Conservation (phyloP, 768 basidiomycete species). For the Candolleomyces eurysporus region DNA sequence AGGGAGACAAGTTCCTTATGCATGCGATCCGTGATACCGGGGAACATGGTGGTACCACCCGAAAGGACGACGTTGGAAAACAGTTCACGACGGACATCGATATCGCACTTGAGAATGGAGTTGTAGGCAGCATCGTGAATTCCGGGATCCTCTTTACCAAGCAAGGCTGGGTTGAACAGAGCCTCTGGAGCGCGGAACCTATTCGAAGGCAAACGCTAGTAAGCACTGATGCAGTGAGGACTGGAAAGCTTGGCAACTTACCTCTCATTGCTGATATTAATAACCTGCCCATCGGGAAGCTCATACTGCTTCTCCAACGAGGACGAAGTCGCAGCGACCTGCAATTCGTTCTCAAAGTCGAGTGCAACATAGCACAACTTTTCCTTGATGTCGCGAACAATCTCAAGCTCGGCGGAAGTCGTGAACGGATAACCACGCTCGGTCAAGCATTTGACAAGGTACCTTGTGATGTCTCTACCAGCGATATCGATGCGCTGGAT, state of each 20-base stretch:
- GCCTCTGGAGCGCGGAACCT: constrained; percentile 93
- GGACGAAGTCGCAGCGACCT: constrained; percentile 78
- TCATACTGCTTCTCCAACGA: constrained; percentile 86
- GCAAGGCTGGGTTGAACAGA: constrained; percentile 89
- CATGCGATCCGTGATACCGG: constrained; percentile 57
- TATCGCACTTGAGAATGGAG: constrained; percentile 54
- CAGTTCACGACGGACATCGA: constrained; percentile 54
- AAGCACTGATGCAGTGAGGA: constrained; percentile 27
- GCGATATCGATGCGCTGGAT: constrained; percentile 85
- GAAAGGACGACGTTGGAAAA: constrained; percentile 57
- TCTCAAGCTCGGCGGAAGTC: constrained; percentile 83
- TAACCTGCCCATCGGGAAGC: constrained; percentile 83
- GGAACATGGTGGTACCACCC: constrained; percentile 58
- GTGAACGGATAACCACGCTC: constrained; percentile 84
- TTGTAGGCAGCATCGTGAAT: constrained; percentile 88
- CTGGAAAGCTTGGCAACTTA: constrained; percentile 58
- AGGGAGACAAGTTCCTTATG: constrained; percentile 67
- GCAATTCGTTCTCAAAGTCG: constrained; percentile 86
- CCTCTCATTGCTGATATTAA: constrained; percentile 86
- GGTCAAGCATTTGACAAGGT: constrained; percentile 69
- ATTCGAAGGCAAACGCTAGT: neutral
- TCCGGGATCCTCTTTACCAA: constrained; percentile 86
- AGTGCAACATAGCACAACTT: constrained; percentile 89
- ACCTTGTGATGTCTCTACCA: constrained; percentile 82
- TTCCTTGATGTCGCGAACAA: constrained; percentile 92